Conservation (phyloP, 768 basidiomycete species). For the button mushroom (Agaricus bisporus) region DNA sequence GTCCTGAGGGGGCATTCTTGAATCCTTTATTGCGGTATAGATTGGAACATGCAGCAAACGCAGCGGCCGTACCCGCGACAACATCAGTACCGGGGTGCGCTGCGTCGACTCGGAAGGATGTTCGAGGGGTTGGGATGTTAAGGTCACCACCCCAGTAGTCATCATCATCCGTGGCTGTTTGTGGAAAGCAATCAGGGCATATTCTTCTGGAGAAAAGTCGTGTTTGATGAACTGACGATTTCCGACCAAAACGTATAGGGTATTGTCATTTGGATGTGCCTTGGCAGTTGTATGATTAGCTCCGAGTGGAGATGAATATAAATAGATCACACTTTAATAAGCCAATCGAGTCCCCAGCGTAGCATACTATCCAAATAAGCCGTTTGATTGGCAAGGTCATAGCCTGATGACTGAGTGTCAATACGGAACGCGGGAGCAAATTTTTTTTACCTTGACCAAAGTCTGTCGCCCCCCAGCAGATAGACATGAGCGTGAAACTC, state of each 20-base stretch:
- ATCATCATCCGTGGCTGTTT: conserved; percentile 54
- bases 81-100: conserved; percentile 87
- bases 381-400: conserved; percentile 82
- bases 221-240: conserved; percentile 35
- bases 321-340: conserved; percentile 61
- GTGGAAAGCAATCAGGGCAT: conserved; percentile 7
- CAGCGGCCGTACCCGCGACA: conserved; percentile 77
- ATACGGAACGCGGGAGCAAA: not conserved
- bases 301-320: not conserved
- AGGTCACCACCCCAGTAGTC: conserved; percentile 89
- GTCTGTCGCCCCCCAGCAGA: conserved; percentile 88
- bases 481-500: conserved; percentile 79
- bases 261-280: conserved; percentile 74
- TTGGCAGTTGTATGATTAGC: conserved; percentile 21
- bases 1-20: conserved; percentile 45
- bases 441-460: conserved; percentile 59
- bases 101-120: conserved; percentile 73
- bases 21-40: conserved; percentile 66
- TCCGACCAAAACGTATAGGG: conserved; percentile 75
- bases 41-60: conserved; percentile 81
- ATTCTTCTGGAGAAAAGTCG: not conserved
- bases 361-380: conserved; percentile 88
- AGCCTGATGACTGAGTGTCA: conserved; percentile 39
- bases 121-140: conserved; percentile 66
- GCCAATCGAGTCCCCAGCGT: conserved; percentile 89